Conservation (phyloP, 2,329 filamentous ascomycete species). For the Sarocladium oryzae region DNA sequence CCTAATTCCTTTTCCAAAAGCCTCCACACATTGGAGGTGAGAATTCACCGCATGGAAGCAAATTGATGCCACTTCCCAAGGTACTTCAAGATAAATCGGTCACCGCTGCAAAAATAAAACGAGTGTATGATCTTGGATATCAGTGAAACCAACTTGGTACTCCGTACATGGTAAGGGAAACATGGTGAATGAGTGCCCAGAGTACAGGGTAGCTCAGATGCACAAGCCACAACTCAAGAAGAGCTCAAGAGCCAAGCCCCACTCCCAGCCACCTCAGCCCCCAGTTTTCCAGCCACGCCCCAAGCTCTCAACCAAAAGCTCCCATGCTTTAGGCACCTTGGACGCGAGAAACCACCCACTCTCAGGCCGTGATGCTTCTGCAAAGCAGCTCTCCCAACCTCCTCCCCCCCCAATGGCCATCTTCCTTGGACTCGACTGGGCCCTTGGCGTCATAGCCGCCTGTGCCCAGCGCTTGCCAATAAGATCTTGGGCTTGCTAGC, state of each 20-base stretch:
- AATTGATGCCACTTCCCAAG: no score
- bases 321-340: background rate
- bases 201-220: no score
- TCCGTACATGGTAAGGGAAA: no score
- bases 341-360: background rate
- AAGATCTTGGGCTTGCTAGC: background rate
- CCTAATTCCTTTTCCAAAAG: no score
- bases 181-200: no score
- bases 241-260: background rate
- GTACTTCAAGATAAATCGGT: no score
- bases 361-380: constrained; percentile 6
- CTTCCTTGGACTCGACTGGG: constrained; percentile 1
- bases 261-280: background rate
- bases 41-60: no score
- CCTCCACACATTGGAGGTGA: no score
- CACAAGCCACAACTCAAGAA: background rate
- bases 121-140: no score
- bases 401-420: background rate
- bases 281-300: background rate
- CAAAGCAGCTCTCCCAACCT: background rate
- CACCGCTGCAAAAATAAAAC: no score
- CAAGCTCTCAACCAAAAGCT: background rate
- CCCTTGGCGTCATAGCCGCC: constrained; percentile 4
- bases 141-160: no score
- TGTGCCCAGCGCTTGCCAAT: background rate